Evolutionary conservation across 306 rosid species (phyloP).

Genomic region (Cyamopsis tetragonoloba): DNA sequence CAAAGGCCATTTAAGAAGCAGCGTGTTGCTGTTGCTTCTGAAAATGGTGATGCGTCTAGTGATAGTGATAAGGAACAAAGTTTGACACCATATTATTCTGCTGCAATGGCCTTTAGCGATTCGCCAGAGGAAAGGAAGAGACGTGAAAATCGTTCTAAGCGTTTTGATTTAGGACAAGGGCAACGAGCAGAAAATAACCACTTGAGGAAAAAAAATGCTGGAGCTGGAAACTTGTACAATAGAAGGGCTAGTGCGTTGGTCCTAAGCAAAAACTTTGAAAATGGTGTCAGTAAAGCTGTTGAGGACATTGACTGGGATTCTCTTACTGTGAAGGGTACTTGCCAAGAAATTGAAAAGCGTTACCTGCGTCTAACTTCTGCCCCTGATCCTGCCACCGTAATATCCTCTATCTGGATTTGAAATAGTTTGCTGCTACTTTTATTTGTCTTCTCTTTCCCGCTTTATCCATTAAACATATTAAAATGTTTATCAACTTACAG

Average conservation of each 20-base stretch:
- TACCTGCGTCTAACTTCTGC: constrained; percentile 98
- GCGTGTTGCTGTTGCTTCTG: constrained; percentile 52
- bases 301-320: constrained; percentile 99
- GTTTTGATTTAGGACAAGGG: constrained; percentile 85
- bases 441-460: background rate
- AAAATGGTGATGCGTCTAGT: constrained; percentile 74
- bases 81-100: constrained; percentile 59
- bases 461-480: background rate
- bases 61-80: constrained; percentile 88
- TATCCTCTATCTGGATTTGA: background rate
- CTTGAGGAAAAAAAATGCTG: constrained; percentile 53
- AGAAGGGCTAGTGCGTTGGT: constrained; percentile 82
- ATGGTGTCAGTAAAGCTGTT: constrained; percentile 78
- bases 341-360: constrained; percentile 94
- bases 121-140: constrained; percentile 89
- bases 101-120: constrained; percentile 70
- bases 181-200: constrained; percentile 52
- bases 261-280: constrained; percentile 72
- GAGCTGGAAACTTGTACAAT: constrained; percentile 61
- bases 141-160: constrained; percentile 89
- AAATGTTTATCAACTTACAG: constrained; percentile 43
- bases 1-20: constrained; percentile 77
- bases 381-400: constrained; percentile 94
- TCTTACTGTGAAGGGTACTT: constrained; percentile 95
- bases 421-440: constrained; percentile 14